Conservation (phyloP, 441 rosid genomes). For the Brassica hybrid region DNA sequence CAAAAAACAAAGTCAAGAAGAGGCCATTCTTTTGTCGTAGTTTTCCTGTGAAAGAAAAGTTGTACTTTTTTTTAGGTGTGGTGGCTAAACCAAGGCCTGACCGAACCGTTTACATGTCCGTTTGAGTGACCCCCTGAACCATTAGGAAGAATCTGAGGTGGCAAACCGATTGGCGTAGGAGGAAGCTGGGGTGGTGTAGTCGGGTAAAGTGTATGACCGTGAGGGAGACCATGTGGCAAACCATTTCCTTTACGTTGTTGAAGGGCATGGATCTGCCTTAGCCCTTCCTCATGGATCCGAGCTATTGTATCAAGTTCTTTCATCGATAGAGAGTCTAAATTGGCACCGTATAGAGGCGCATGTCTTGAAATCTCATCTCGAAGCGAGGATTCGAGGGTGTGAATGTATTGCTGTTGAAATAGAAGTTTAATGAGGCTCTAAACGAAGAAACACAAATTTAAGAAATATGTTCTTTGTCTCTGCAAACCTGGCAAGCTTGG, state of each 20-base stretch:
- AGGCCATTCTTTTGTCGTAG: conserved; percentile 37
- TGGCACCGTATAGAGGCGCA: conserved; percentile 97
- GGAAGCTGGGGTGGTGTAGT: conserved; percentile 64
- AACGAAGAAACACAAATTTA: background rate
- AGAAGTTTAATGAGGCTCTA: conserved; percentile 22
- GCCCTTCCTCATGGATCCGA: conserved; percentile 95
- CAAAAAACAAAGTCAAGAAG: conserved; percentile 43
- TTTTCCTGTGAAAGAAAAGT: conserved; percentile 38
- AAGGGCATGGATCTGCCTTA: conserved; percentile 80
- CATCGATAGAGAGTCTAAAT: conserved; percentile 87
- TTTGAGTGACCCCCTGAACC: conserved; percentile 65
- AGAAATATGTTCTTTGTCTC: background rate
- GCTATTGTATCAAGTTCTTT: conserved; percentile 90
- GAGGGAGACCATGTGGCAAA: conserved; percentile 72
- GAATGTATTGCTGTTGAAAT: conserved; percentile 87
- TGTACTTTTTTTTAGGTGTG: conserved; percentile 33
- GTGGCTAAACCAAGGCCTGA: conserved; percentile 93
- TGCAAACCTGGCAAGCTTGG: conserved; percentile 89
- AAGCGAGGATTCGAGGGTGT: conserved; percentile 74
- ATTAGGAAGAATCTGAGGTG: conserved; percentile 74
- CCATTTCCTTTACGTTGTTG: conserved; percentile 77
- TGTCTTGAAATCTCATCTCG: conserved; percentile 95
- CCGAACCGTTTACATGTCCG: conserved; percentile 78
- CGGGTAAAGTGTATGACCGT: conserved; percentile 75
- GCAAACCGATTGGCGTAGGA: conserved; percentile 77